Base-by-base conservation (phyloP, 345 rosid species). In the Raphanus raphanistrum region DNA sequence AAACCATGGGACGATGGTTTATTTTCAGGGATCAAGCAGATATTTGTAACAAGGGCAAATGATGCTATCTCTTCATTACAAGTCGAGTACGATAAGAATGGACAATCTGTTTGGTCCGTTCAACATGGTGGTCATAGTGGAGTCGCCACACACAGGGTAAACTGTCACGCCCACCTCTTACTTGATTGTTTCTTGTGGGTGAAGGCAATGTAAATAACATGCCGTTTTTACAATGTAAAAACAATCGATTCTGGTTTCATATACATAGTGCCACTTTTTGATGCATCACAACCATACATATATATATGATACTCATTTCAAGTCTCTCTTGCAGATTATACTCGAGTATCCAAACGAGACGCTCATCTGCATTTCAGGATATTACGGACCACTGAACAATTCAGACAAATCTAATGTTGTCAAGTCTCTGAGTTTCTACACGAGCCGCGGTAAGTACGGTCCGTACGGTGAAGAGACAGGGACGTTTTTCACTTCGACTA, bases 1-100 rank as follows among this genome's bases (percentile, higher is more conserved):
- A 87, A 78, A 68, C 78, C 86, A 8, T 94, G 97, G 98, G 98
- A 94, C 68, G 98, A 94, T 76, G 98, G 98, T 25, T 96, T 90
- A 2, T 90, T 78, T 79, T 85, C 96, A 12, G 96, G 98, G 76
- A 87, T 92, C 69, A 90, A 79, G 60, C 97, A 89, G 84, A 89
- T 92, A 75, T 85, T 83, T 78, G 76, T 92, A 28, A 88, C 94
- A 5, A 88, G 87, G 81, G 76, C 69, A 45, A 69, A 80, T 31
- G 90, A 88, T 41, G 88, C 84, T 16, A 83, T 90, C 13, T 79
- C 91, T 80, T 94, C 98, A 6, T 79, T 92, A 32, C 98, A 92
- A 85, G 68, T 94, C 1, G 98, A 94, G 81, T 92, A 94, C 35
- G 97, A 94, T 70, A 87, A 92, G 67, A 94, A 88, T 77, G 97